These are phyloP conservation scores for Ascochyta fabae DNA, from an alignment of 2,329 filamentous ascomycete species.

Conservation along the genomic window DNA sequence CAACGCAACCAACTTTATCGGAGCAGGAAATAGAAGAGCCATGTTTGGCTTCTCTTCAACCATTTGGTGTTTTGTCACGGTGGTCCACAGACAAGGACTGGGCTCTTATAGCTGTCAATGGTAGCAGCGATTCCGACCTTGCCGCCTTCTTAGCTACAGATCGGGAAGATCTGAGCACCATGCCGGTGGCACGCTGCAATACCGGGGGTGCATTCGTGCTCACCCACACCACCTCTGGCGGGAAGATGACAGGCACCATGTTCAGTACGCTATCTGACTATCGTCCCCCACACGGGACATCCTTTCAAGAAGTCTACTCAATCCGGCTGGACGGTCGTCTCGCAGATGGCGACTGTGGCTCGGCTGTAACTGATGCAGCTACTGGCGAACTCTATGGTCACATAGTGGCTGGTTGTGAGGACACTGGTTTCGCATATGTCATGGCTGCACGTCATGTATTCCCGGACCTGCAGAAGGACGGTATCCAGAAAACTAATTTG, in stretches of 20 bases:
- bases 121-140: background rate
- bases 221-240: background rate
- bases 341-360: slow-evolving; percentile 8
- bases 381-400: slow-evolving; percentile 13
- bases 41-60: too few species aligned
- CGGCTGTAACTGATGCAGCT: slow-evolving; percentile 3
- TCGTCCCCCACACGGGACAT: background rate
- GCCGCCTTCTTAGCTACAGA: background rate
- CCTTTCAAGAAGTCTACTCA: background rate
- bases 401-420: slow-evolving; percentile 9
- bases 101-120: background rate
- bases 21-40: too few species aligned
- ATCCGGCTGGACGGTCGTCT: background rate
- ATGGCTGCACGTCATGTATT: slow-evolving; percentile 4
- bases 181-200: background rate
- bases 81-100: slow-evolving; percentile 1
- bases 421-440: slow-evolving; percentile 4
- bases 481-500: too few species aligned
- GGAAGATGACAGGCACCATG: background rate
- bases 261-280: background rate
- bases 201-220: slow-evolving; percentile 9
- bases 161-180: background rate
- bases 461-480: too few species aligned
- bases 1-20: too few species aligned
- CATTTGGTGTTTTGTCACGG: background rate